phyloP scores from a whole-genome alignment of 1,284 basidiomycete genomes.

The Ceratobasidium sp. region DNA sequence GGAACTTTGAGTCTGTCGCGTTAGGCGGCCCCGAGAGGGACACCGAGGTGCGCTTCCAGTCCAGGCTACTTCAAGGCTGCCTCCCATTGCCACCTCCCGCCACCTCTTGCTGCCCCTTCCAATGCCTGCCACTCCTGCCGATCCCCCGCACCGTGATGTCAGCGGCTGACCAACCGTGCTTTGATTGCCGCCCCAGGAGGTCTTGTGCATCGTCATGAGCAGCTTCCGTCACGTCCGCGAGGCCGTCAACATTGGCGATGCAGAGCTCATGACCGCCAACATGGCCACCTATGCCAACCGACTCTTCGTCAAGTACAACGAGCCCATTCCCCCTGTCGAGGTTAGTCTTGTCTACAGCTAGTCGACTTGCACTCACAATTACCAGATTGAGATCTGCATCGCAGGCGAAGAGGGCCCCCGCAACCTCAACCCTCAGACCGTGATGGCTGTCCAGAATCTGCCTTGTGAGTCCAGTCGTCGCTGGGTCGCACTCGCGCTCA shows the following conservation, averaged over 20 bases:
- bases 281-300: conserved; percentile 70
- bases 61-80: too few species aligned
- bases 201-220: conserved; percentile 70
- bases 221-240: conserved; percentile 70
- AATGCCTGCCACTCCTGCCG: conserved; percentile 41
- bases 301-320: conserved; percentile 54
- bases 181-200: conserved; percentile 62
- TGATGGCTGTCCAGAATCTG: conserved; percentile 36
- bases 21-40: conserved; percentile 55
- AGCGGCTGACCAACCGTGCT: conserved; percentile 16
- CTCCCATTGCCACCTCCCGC: conserved; percentile 1
- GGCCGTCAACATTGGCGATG: conserved; percentile 61
- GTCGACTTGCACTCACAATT: not conserved
- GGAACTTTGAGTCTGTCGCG: conserved; percentile 68
- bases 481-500: not conserved
- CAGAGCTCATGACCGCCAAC: conserved; percentile 54
- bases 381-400: conserved; percentile 81
- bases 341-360: conserved; percentile 41
- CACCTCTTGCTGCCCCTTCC: too few species aligned
- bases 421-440: conserved; percentile 64
- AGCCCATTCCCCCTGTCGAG: conserved; percentile 52
- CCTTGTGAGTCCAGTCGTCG: conserved; percentile 34
- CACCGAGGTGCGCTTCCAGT: conserved; percentile 48
- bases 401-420: conserved; percentile 84
- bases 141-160: conserved; percentile 36